These are phyloP conservation scores for Rhizomucor pusillus DNA, from an alignment of 371 early-diverging fungal genomes.

Conservation along the genomic window DNA sequence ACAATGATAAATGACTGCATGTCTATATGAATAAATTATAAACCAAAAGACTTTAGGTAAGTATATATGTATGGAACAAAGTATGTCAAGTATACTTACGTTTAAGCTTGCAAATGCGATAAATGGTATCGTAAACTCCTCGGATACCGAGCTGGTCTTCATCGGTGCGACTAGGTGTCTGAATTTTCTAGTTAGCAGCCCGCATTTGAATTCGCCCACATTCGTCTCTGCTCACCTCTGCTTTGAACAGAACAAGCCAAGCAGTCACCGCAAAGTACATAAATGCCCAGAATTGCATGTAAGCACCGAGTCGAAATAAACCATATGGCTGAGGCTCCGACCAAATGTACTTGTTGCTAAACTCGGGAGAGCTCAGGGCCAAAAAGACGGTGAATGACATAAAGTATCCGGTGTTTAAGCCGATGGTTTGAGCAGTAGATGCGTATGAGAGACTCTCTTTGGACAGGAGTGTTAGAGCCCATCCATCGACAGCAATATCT, in stretches of 20 bases:
- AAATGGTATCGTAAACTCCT: conserved; percentile 64
- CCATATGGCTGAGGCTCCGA: conserved; percentile 68
- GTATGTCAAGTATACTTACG: conserved; percentile 39
- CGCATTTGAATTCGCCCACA: not conserved
- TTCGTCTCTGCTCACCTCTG: conserved; percentile 48
- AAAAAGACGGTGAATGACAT: conserved; percentile 95
- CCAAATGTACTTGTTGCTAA: conserved; percentile 91
- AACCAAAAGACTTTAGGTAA: too few relatives aligned
- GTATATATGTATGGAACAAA: not conserved
- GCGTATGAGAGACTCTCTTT: conserved; percentile 89
- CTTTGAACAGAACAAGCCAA: conserved; percentile 77
- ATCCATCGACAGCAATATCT: conserved; percentile 98
- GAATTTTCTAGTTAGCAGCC: not conserved
- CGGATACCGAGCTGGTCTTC: conserved; percentile 58
- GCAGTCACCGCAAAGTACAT: conserved; percentile 84
- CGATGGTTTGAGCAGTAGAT: conserved; percentile 95
- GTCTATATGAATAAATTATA: conserved; percentile 48
- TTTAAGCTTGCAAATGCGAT: conserved; percentile 70
- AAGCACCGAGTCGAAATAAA: conserved; percentile 76
- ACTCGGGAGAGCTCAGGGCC: conserved; percentile 91
- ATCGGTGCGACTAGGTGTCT: conserved; percentile 15
- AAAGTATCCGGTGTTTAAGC: conserved; percentile 94
- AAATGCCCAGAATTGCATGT: conserved; percentile 91
- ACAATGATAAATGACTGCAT: conserved; percentile 83
- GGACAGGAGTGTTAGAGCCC: conserved; percentile 91